Conservation (phyloP, 2,329 filamentous ascomycete genomes). For the Bipolaris gigantea region DNA sequence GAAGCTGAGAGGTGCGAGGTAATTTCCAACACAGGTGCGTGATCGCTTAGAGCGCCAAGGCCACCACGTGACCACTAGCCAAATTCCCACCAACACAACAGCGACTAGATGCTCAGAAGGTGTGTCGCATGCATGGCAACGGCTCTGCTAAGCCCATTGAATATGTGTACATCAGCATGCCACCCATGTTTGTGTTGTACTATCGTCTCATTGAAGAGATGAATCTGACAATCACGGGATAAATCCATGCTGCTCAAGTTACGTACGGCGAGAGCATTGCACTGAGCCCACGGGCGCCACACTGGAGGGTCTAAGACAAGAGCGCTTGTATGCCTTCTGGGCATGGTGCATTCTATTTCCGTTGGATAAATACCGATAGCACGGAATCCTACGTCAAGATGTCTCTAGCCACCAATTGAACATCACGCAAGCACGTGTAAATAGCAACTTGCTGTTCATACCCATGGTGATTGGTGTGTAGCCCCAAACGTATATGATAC, state of each 20-base stretch:
- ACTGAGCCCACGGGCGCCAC: background rate
- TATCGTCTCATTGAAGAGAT: background rate
- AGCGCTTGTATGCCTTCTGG: background rate
- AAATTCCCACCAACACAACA: constrained; percentile 4
- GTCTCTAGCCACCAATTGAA: background rate
- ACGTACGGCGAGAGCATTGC: background rate
- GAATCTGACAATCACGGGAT: background rate
- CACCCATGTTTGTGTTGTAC: background rate
- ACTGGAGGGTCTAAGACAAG: background rate
- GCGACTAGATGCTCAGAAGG: background rate
- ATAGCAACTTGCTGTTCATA: background rate
- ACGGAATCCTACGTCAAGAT: background rate
- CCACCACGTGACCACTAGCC: constrained; percentile 10
- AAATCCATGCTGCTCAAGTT: background rate
- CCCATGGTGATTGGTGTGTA: background rate
- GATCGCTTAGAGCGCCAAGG: constrained; percentile 15
- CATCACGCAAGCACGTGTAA: background rate
- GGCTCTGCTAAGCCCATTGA: background rate
- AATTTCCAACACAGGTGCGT: constrained; percentile 10
- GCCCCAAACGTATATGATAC: background rate
- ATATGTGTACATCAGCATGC: background rate
- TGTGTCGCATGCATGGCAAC: background rate
- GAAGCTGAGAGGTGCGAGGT: constrained; percentile 5
- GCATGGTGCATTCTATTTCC: background rate
- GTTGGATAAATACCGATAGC: background rate